Evolutionary conservation across 345 rosid genomes (phyloP).

Genomic region (Arabidopsis suecica): DNA sequence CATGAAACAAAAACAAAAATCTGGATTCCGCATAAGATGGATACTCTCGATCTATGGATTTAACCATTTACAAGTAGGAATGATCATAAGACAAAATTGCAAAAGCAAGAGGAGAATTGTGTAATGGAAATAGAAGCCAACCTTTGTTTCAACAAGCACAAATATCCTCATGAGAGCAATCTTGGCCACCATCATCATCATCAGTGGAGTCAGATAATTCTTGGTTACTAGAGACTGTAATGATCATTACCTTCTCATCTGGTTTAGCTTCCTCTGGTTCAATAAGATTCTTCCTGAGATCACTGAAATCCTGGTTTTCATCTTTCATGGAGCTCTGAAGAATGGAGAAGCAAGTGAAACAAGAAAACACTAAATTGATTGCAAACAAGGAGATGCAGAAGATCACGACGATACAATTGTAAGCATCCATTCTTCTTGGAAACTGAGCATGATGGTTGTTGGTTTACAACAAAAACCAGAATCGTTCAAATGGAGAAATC

Average conservation of each 20-base stretch:
- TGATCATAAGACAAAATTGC: not conserved
- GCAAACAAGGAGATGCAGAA: conserved; percentile 40
- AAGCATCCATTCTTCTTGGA: conserved; percentile 40
- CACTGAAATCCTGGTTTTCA: conserved; percentile 24
- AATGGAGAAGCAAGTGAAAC: conserved; percentile 43
- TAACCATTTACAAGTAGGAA: conserved; percentile 17
- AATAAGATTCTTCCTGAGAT: conserved; percentile 34
- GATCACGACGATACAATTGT: conserved; percentile 36
- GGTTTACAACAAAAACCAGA: conserved; percentile 23
- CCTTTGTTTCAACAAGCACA: conserved; percentile 42
- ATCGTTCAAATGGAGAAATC: conserved; percentile 29
- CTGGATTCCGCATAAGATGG: conserved; percentile 20
- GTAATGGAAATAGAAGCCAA: conserved; percentile 5
- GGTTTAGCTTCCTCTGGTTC: conserved; percentile 32
- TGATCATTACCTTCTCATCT: conserved; percentile 37
- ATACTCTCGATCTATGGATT: conserved; percentile 15
- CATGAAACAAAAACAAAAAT: not conserved
- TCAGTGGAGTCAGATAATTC: conserved; percentile 30
- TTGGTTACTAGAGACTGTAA: conserved; percentile 31
- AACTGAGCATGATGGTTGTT: conserved; percentile 42
- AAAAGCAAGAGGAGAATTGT: not conserved
- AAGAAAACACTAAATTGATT: conserved; percentile 39
- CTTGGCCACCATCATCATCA: conserved; percentile 28
- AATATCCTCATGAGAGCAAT: conserved; percentile 40
- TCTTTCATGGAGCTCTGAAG: conserved; percentile 28